A percentile compares a stretch with the other conserved stretches of the same genome.
Evolutionary conservation across 257 asterid genomes (phyloP).

Genomic region (Buddleja alternifolia): DNA sequence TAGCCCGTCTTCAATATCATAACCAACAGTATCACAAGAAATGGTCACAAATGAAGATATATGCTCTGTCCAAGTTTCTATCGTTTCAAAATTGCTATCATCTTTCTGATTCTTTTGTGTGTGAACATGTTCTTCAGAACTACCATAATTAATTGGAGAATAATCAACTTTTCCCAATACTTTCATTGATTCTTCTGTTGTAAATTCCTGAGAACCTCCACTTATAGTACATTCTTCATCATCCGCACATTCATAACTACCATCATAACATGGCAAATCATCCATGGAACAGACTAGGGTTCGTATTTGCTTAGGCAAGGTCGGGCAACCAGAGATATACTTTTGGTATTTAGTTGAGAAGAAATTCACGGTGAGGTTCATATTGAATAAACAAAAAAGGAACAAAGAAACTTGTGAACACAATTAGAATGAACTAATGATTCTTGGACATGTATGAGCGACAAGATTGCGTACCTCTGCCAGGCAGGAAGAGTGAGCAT

Average conservation of each 20-base stretch:
- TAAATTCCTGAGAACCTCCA: constrained; percentile 24
- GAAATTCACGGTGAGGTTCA: constrained; percentile 77
- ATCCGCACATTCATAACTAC: constrained; percentile 20
- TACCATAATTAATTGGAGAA: constrained; percentile 14
- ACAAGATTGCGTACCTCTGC: constrained; percentile 59
- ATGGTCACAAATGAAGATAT: constrained; percentile 15
- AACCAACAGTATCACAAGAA: neutral
- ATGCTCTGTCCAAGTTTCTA: constrained; percentile 15
- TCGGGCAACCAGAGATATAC: constrained; percentile 58
- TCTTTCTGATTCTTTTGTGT: constrained; percentile 6
- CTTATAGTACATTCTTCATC: constrained; percentile 36
- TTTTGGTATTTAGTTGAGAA: constrained; percentile 85
- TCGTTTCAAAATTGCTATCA: constrained; percentile 14
- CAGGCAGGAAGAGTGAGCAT: constrained; percentile 90
- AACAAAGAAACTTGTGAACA: neutral
- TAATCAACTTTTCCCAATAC: constrained; percentile 3
- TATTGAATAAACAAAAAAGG: constrained; percentile 42
- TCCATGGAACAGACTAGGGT: constrained; percentile 66
- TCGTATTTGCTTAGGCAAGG: constrained; percentile 56
- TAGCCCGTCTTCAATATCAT: too few relatives aligned
- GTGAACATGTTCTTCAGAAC: constrained; percentile 2
- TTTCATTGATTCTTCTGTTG: constrained; percentile 17
- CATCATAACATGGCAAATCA: constrained; percentile 78
- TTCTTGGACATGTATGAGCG: neutral
- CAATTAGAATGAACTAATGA: neutral